Evolutionary conservation across 768 basidiomycete genomes (phyloP), one percentile per base, ranked within the genome.

Genomic region (Lentinula guzmanii): DNA sequence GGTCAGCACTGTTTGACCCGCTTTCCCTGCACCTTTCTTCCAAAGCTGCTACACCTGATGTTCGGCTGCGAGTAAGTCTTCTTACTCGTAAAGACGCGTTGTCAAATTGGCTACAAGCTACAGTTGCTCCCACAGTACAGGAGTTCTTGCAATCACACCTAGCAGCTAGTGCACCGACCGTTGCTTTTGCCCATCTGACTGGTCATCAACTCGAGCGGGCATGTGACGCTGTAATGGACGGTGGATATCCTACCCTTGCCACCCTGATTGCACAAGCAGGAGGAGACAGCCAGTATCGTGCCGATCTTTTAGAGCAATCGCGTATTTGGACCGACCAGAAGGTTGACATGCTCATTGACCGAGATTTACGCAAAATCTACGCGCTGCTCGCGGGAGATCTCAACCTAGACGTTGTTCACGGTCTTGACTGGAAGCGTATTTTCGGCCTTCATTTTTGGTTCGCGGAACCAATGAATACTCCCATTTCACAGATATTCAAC

Each of bases 371-470:
- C 67, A 90, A 86, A 68, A 76, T 96, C 21, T 96, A 96, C 68
- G 88, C 90, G 11, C 73, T 98, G 9, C 80, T 98, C 10, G 86
- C 88, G 21, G 97, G 97, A 8, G 63, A 75, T 35, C 80, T 90
- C 50, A 79, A 86, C 62, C 81, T 83, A 62, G 76, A 84, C 60
- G 77, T 97, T 4, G 78, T 85, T 16, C 76, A 86, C 57, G 90
- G 85, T 0, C 73, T 98, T 58, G 95, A 97, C 70, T 99, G 97
- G 97, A 95, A 94, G 71, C 85, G 94, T 18, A 87, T 88, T 0
- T 91, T 98, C 69, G 97, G 93, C 2, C 75, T 98, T 48, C 87
- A 88, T 63, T 75, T 98, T 35, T 99, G 97, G 97, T 98, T 87
- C 70, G 86, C 86, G 0, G 81, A 87, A 46, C 80, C 85, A 2